phyloP scores from a whole-genome alignment of 106 monocot genomes.

The Phalaenopsis equestris region DNA sequence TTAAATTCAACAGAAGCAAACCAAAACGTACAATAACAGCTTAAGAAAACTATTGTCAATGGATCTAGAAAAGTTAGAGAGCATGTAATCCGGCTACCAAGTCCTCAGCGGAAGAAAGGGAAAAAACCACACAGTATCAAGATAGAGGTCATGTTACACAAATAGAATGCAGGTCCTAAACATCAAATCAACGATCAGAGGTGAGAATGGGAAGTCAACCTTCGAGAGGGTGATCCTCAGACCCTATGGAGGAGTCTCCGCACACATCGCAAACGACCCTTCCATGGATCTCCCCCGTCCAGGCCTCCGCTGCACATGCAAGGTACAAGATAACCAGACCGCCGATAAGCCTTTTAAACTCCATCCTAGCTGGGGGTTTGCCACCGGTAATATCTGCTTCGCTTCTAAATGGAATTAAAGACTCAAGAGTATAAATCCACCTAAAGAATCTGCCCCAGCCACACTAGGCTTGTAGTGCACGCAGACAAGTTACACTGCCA shows the following conservation, averaged over 20 bases:
- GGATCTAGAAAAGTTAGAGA: not conserved
- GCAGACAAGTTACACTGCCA: too few species aligned
- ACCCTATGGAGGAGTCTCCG: slow-evolving; percentile 75
- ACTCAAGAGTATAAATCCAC: too few species aligned
- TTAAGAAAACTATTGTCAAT: not conserved
- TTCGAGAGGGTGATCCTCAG: slow-evolving; percentile 84
- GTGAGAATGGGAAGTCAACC: slow-evolving; percentile 21
- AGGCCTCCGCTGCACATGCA: slow-evolving; percentile 28
- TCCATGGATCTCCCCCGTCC: slow-evolving; percentile 94
- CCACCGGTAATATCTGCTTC: not conserved
- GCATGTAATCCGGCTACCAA: not conserved
- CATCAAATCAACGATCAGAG: not conserved
- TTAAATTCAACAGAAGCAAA: not conserved
- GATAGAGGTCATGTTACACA: not conserved
- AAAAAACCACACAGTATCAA: not conserved
- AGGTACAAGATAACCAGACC: not conserved
- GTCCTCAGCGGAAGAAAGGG: not conserved
- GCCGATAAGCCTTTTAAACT: not conserved
- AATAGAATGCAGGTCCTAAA: not conserved
- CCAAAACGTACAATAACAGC: not conserved
- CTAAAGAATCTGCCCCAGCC: too few species aligned
- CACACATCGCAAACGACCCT: slow-evolving; percentile 92
- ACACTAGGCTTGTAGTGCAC: too few species aligned
- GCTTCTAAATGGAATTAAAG: not conserved
- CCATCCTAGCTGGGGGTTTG: not conserved